Base-by-base conservation (phyloP, 192 early-diverging fungal species). In the Rhizoclosmatium sp. region DNA sequence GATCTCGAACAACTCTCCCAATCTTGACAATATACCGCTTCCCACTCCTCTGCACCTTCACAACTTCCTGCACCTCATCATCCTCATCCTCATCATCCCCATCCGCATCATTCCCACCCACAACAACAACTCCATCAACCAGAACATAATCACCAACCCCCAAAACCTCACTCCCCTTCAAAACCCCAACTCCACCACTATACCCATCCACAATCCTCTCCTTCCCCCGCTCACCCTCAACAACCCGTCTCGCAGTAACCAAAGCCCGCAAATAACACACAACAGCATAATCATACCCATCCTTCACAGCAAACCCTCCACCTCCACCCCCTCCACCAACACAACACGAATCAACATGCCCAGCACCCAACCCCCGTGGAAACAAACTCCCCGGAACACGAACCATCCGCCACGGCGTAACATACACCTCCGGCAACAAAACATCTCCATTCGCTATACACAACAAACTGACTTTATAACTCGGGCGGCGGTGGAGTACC, bases 231-330 rank as follows among this genome's bases (percentile, higher is more conserved):
- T 40, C 67, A 12, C 67, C 14, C 31, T 44, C 46, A 23, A 47
- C 45, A 9, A 69, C 46, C 12, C 46, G 31, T n/a, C 45, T 12
- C 42, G 67, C 67, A 2, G 39, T 47, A 7, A 69, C 16, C 10
- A 69, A 12, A 3, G 67, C 39, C 67, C 44, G 21, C 14, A 69
- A 47, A 69, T 42, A 69, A 21, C 21, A 47, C 5, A 41, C 42
- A 9, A 69, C 67, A 14, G 31, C 67, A 47, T 69, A 47, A 47
- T 69, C 67, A 69, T 42, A 69, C 61, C 61, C 61, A n/a, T 9
- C 21, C 61, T 64, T n/a, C 10, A 64, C 61, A 9, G 61, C 14
- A 40, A 9, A 64, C 67, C 2, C 0, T 10, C 45, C 67, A 47
- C 46, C 67, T 10, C n/a, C 42, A 47, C 51, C 51, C 5, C 51